A percentile compares a stretch with the other conserved stretches of the same genome.
These are phyloP conservation scores for Pseudocercospora cruenta DNA, from an alignment of 2,329 filamentous ascomycete species.

Conservation along the genomic window DNA sequence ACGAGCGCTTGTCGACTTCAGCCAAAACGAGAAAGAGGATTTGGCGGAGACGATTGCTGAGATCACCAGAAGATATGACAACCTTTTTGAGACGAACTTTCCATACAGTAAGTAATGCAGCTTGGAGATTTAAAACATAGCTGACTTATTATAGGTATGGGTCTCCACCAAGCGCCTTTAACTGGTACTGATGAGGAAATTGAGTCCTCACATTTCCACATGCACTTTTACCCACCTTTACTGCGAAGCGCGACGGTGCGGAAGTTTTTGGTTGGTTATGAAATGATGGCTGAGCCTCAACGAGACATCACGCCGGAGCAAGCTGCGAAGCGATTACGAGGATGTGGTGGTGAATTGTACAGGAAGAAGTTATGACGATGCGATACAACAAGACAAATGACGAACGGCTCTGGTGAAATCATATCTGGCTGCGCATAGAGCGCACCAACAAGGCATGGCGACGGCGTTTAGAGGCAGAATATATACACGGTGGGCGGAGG, in stretches of 20 bases:
- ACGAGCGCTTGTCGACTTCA: slow-evolving; percentile 81
- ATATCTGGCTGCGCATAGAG: background rate
- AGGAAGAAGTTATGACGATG: slow-evolving; percentile 52
- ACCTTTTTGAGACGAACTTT: slow-evolving; percentile 94
- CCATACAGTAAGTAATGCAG: slow-evolving; percentile 72
- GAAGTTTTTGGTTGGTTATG: slow-evolving; percentile 96
- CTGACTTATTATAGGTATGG: slow-evolving; percentile 64
- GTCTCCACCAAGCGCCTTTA: slow-evolving; percentile 92
- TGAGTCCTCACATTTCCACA: slow-evolving; percentile 86
- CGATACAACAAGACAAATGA: background rate
- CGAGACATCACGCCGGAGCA: slow-evolving; percentile 97
- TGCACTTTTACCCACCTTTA: slow-evolving; percentile 96
- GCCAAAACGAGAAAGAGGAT: slow-evolving; percentile 67
- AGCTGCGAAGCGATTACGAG: slow-evolving; percentile 75
- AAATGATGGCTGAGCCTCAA: slow-evolving; percentile 97
- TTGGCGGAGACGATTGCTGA: slow-evolving; percentile 86
- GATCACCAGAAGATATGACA: slow-evolving; percentile 90
- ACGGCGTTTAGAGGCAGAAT: background rate
- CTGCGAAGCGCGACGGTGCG: slow-evolving; percentile 89
- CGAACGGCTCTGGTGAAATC: background rate
- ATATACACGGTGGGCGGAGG: background rate
- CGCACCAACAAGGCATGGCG: background rate
- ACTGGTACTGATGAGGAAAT: slow-evolving; percentile 80
- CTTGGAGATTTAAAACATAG: background rate
- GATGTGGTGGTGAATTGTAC: slow-evolving; percentile 81